A percentile compares a stretch with the other conserved stretches of the same genome.
Evolutionary conservation across 2,329 filamentous ascomycete genomes (phyloP).

Genomic region (Curvularia hawaiiensis): DNA sequence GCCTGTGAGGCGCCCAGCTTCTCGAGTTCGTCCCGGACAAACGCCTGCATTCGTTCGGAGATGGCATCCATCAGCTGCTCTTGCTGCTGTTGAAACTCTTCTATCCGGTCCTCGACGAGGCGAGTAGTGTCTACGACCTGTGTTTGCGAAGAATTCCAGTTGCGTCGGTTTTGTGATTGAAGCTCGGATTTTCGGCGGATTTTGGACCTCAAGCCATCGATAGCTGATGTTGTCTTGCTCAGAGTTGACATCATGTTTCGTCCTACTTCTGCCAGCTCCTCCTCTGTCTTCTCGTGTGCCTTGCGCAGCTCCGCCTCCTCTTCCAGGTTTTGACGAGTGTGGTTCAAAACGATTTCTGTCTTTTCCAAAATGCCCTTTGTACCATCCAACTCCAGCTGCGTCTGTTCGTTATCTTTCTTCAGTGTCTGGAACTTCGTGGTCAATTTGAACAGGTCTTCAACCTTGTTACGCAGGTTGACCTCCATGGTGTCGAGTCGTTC

Average conservation of each 20-base stretch:
- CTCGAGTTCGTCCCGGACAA: conserved; percentile 75
- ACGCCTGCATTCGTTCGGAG: conserved; percentile 73
- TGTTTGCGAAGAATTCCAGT: conserved; percentile 77
- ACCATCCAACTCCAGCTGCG: conserved; percentile 72
- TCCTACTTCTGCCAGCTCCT: conserved; percentile 74
- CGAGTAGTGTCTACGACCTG: conserved; percentile 78
- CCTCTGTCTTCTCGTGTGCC: conserved; percentile 86
- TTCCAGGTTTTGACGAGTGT: conserved; percentile 75
- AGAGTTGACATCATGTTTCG: conserved; percentile 78
- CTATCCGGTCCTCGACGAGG: conserved; percentile 76
- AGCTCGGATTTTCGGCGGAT: conserved; percentile 84
- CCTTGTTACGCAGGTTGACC: conserved; percentile 86
- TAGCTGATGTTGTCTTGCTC: conserved; percentile 76
- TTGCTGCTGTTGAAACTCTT: conserved; percentile 74
- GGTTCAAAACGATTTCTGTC: conserved; percentile 80
- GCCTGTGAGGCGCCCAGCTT: conserved; percentile 72
- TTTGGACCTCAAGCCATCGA: conserved; percentile 83
- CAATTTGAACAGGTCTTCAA: conserved; percentile 86
- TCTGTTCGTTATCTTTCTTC: conserved; percentile 87
- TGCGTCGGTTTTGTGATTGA: conserved; percentile 76
- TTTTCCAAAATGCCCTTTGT: conserved; percentile 84
- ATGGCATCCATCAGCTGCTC: conserved; percentile 70
- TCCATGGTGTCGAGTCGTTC: conserved; percentile 94
- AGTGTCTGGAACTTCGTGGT: conserved; percentile 86
- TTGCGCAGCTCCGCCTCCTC: conserved; percentile 81